Conservation (phyloP, 2,329 filamentous ascomycete species). For the Cercospora beticola region DNA sequence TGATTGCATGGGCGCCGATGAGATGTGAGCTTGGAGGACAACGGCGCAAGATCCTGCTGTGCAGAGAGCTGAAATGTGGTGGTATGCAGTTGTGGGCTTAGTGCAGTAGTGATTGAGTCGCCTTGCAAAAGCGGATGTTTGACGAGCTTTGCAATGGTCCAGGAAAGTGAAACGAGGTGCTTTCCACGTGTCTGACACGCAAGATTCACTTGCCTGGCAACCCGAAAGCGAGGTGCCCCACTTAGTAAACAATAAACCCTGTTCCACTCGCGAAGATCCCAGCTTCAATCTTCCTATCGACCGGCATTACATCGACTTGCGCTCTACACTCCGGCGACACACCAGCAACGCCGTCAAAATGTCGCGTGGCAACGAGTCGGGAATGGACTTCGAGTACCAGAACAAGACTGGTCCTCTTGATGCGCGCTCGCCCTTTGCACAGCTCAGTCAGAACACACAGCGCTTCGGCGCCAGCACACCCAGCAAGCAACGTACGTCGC, state of each 20-base stretch:
- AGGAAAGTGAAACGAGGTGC: neutral
- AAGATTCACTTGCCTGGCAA: slow-evolving; percentile 7
- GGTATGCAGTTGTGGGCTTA: too few relatives aligned
- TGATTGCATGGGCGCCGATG: too few relatives aligned
- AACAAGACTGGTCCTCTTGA: slow-evolving; percentile 50
- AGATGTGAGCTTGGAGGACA: too few relatives aligned
- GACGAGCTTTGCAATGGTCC: neutral
- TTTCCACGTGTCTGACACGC: neutral
- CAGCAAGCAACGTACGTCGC: slow-evolving; percentile 25
- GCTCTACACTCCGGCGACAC: neutral
- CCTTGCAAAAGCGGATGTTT: too few relatives aligned
- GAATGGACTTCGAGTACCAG: slow-evolving; percentile 57
- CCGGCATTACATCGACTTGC: slow-evolving; percentile 9
- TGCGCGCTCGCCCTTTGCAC: slow-evolving; percentile 48
- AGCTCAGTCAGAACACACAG: slow-evolving; percentile 40
- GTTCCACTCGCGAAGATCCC: slow-evolving; percentile 3
- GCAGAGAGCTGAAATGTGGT: too few relatives aligned
- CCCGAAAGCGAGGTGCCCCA: slow-evolving; percentile 3
- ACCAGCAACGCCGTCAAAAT: slow-evolving; percentile 23
- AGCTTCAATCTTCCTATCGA: neutral
- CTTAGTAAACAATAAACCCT: slow-evolving; percentile 2
- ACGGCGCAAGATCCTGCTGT: too few relatives aligned
- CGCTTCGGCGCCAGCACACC: slow-evolving; percentile 23
- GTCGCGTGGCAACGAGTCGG: slow-evolving; percentile 44
- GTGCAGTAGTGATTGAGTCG: too few relatives aligned